Conservation (phyloP, 139 green algal species). For the Chlamydomonas schloesseri region DNA sequence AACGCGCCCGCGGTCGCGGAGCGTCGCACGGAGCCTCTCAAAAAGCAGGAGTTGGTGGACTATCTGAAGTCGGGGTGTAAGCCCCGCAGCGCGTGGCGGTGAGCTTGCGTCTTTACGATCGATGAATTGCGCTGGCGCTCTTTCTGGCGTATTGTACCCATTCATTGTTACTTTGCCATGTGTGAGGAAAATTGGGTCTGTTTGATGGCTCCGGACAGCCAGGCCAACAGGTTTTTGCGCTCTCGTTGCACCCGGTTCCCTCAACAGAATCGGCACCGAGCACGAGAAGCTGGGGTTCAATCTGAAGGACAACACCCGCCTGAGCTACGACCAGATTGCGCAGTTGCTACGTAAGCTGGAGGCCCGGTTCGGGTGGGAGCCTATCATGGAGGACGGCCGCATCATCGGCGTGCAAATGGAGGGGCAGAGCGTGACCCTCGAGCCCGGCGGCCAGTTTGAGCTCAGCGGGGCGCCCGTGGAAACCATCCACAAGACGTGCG, state of each 20-base stretch:
- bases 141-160: too few species aligned
- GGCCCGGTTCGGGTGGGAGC: constrained; percentile 87
- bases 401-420: constrained; percentile 92
- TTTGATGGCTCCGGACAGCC: too few species aligned
- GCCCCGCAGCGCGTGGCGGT: constrained; percentile 83
- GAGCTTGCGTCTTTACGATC: neutral
- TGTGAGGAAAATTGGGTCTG: too few species aligned
- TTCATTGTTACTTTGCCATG: too few species aligned
- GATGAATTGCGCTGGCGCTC: too few species aligned
- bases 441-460: constrained; percentile 99
- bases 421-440: constrained; percentile 94
- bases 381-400: constrained; percentile 91
- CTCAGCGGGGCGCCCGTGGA: constrained; percentile 92
- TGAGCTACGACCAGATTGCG: constrained; percentile 86
- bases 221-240: too few species aligned
- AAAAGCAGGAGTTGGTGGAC: constrained; percentile 83
- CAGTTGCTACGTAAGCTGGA: constrained; percentile 82
- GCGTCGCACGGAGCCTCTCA: constrained; percentile 52
- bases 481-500: constrained; percentile 94
- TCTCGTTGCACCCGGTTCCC: too few species aligned
- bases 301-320: constrained; percentile 67
- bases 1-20: constrained; percentile 49
- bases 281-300: constrained; percentile 98
- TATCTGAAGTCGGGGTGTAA: constrained; percentile 89
- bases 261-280: constrained; percentile 95